Evolutionary conservation across 2,329 filamentous ascomycete species (phyloP).

Genomic region (Paraphaeosphaeria minitans): DNA sequence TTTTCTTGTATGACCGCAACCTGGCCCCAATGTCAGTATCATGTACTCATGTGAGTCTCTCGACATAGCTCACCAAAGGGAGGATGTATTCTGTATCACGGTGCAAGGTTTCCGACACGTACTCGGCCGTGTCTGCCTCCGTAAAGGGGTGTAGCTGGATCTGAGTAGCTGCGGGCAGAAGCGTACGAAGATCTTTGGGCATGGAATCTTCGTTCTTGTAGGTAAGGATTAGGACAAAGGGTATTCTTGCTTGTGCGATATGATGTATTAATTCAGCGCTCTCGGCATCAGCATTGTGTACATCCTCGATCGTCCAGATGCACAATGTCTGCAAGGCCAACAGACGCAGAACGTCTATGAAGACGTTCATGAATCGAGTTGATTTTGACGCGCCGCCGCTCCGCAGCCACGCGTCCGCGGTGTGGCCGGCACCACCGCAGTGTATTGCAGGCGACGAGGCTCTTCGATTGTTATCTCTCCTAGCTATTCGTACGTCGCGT

Average conservation of each 20-base stretch:
- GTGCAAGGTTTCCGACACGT: constrained; percentile 81
- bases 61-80: constrained; percentile 63
- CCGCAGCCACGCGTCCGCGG: constrained; percentile 53
- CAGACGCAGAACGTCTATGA: constrained; percentile 81
- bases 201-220: constrained; percentile 51
- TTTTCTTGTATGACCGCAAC: constrained; percentile 82
- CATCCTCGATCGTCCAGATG: constrained; percentile 84
- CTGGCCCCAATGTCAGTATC: background rate
- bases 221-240: constrained; percentile 72
- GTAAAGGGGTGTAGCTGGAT: constrained; percentile 74
- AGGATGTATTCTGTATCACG: constrained; percentile 72
- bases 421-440: constrained; percentile 42
- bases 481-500: constrained; percentile 25
- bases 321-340: constrained; percentile 85
- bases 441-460: constrained; percentile 44
- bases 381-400: constrained; percentile 55
- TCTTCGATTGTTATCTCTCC: constrained; percentile 20
- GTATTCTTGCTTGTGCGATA: constrained; percentile 77
- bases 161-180: constrained; percentile 58
- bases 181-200: constrained; percentile 41
- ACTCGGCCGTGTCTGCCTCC: constrained; percentile 80
- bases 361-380: constrained; percentile 83
- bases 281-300: constrained; percentile 89
- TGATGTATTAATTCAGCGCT: constrained; percentile 82
- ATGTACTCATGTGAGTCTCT: background rate